Evolutionary conservation across 208 protist species (phyloP), one percentile per base, ranked within the genome.

Genomic region (Wallacemonas rigidus): DNA sequence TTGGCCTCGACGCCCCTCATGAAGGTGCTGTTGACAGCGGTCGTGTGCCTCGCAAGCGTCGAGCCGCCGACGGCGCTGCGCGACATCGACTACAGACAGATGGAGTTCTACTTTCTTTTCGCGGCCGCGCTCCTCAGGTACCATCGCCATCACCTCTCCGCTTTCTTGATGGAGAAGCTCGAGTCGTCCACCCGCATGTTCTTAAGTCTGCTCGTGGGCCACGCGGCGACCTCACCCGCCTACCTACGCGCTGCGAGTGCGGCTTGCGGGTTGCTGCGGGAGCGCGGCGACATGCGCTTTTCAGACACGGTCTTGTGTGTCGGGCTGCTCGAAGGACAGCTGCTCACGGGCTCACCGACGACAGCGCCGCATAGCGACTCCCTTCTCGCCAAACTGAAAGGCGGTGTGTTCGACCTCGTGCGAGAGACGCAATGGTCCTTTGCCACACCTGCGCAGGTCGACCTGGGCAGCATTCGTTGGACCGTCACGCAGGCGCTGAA

Each of bases 61-160:
- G 67, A 77, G 41, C 72, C 80, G 17, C 83, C 82, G n/a, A 57
- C 57, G 35, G 39, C 38, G 0, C 67, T 89, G 35, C 76, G 75
- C 8, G 78, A 71, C 17, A 41, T 69, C 61, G 80, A 89, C 67
- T 81, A 85, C 62, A 69, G 81, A 5, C 78, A 85, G 51, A 83
- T 73, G 9, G 87, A 92, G 64, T 79, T 84, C 61, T 89, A 91
- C 69, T 89, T 89, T 71, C 74, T 77, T 6, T 65, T 92, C 54
- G 76, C 85, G 3, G 64, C 76, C 5, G 69, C 86, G 2, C 77
- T 95, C 11, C 76, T 89, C 67, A 53, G 79, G 47, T 71, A 85
- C 47, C 79, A 89, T 60, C 77, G 77, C 35, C 71, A 77, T 38
- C 71, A 74, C 57, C 43, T 90, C n/a, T 69, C 81, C 15, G 41